These are phyloP conservation scores for Aspergillus felis DNA, from an alignment of 2,329 filamentous ascomycete species.

Conservation along the genomic window DNA sequence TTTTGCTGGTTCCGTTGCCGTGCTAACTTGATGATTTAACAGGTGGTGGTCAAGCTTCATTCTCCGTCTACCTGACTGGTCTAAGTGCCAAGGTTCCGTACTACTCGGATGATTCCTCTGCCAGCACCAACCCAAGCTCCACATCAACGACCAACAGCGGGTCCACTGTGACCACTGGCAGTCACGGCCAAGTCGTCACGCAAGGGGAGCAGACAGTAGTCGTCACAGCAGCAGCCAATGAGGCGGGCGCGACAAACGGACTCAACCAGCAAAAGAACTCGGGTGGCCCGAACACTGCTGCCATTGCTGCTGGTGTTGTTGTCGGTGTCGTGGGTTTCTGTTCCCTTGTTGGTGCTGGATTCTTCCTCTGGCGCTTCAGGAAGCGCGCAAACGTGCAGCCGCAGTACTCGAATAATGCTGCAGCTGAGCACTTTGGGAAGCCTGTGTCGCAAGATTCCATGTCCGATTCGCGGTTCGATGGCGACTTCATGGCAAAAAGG, in stretches of 20 bases:
- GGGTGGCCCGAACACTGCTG: constrained; percentile 65
- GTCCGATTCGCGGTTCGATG: constrained; percentile 80
- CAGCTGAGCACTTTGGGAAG: constrained; percentile 67
- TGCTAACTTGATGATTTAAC: constrained; percentile 10
- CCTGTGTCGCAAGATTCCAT: constrained; percentile 63
- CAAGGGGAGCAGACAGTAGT: constrained; percentile 29
- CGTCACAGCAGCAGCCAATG: constrained; percentile 32
- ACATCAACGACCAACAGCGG: constrained; percentile 16
- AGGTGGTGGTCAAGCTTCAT: constrained; percentile 57
- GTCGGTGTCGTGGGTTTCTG: constrained; percentile 71
- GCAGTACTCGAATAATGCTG: constrained; percentile 76
- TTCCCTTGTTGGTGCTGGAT: constrained; percentile 62
- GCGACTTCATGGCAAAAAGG: constrained; percentile 72
- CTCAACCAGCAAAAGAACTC: constrained; percentile 16
- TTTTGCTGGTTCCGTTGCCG: not conserved
- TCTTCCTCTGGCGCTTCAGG: constrained; percentile 72
- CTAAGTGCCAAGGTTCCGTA: constrained; percentile 15
- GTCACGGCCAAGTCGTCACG: constrained; percentile 18
- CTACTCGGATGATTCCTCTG: constrained; percentile 22
- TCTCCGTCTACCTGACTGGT: constrained; percentile 52
- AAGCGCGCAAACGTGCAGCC: constrained; percentile 75
- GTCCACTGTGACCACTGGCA: constrained; percentile 11
- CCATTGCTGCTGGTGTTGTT: constrained; percentile 83
- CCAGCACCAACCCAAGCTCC: constrained; percentile 19
- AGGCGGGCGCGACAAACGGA: constrained; percentile 6